Base-by-base conservation (phyloP, 225 moss, liverwort and hornwort genomes). In the Pleurozium schreberi region DNA sequence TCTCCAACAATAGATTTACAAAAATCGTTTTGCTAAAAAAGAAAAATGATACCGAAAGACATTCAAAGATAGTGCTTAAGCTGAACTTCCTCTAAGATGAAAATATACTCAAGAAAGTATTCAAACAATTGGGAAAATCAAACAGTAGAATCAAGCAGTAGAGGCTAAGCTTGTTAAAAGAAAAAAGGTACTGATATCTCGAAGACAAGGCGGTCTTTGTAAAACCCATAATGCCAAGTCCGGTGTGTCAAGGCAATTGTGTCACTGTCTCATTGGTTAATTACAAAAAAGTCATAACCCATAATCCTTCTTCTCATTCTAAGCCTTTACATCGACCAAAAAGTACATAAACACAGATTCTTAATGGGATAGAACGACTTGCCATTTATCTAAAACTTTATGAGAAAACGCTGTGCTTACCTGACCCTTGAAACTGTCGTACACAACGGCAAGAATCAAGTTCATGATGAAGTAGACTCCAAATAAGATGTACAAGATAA, bases 401-500 rank as follows among this genome's bases (percentile, higher is more conserved):
- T 9, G 69, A 53, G 55, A 65, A 70, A 84, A 66, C 45, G 23
- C 31, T 58, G 65, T 59, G 65, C 87, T 89, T 70, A 97, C 97
- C 96, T 97, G 97, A 25, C 93, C 95, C 91, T 96, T 99, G 93
- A 99, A 99, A 89, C 97, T 97, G 89, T 99, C 94, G 87, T 97
- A 99, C 82, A 99, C 95, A 33, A 99, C 99, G 83, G 99, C 97
- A 90, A 99, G 97, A 90, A 99, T 95, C 82, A 99, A 92, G 93
- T 97, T 99, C 90, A 96, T 96, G 78, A 99, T 94, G 83, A 99
- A 99, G 91, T 96, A 99, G 59, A 99, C 99, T 66, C 99, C 99
- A 88, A 97, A 85, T 42, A 99, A 90, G 85, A 97, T 97, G 90
- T 96, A 99, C 83, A 97, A 36, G 84, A 99, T 94, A 50, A 99